Evolutionary conservation across 805 yeast genomes (phyloP).

Genomic region (Lipomyces lipofer): DNA sequence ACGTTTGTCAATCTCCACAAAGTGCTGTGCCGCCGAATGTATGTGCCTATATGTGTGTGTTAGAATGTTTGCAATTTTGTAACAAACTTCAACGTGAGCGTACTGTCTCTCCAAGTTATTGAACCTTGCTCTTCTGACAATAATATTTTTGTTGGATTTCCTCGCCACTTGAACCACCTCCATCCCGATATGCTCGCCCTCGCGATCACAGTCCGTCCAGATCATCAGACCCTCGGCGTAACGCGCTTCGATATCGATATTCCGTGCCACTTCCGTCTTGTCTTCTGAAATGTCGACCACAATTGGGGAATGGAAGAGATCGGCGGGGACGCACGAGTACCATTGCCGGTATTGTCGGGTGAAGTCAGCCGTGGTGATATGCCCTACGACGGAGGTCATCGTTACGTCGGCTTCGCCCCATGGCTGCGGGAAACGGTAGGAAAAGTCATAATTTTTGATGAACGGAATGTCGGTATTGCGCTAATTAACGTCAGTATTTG

Average conservation of each 20-base stretch:
- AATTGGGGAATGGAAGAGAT: constrained; percentile 53
- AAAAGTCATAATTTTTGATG: constrained; percentile 78
- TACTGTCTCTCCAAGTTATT: constrained; percentile 71
- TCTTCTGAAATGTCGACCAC: constrained; percentile 33
- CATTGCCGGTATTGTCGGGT: constrained; percentile 66
- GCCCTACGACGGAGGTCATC: constrained; percentile 93
- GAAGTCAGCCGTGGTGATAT: constrained; percentile 66
- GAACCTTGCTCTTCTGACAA: constrained; percentile 72
- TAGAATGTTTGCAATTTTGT: neutral
- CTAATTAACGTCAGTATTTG: neutral
- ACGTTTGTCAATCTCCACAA: constrained; percentile 60
- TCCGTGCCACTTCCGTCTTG: constrained; percentile 55
- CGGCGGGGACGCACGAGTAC: constrained; percentile 37
- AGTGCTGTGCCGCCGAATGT: constrained; percentile 68
- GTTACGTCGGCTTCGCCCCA: constrained; percentile 73
- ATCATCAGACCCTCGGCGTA: constrained; percentile 69
- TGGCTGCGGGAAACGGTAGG: constrained; percentile 59
- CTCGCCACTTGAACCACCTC: constrained; percentile 75
- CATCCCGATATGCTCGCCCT: constrained; percentile 90
- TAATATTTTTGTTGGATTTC: constrained; percentile 50
- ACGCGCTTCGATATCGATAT: constrained; percentile 67
- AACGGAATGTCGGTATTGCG: constrained; percentile 57
- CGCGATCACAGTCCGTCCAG: constrained; percentile 99
- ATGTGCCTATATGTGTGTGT: constrained; percentile 51
- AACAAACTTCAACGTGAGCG: neutral